A percentile compares a stretch with the other conserved stretches of the same genome.
phyloP scores from a whole-genome alignment of 495 filamentous ascomycete species.

The Penicillium alfredii region DNA sequence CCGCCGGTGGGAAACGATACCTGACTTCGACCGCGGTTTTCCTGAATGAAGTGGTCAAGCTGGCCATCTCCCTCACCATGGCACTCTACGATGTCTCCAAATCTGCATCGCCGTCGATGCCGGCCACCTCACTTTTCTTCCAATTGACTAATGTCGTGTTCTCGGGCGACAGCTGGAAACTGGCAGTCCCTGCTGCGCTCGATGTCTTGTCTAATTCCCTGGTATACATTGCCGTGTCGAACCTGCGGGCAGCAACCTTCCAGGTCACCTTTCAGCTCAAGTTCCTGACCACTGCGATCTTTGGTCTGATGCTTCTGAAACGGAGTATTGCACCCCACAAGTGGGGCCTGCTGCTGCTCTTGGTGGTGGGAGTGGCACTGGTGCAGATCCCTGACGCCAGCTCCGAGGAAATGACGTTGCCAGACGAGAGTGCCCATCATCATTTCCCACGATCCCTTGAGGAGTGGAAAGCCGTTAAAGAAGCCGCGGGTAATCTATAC shows the following conservation, averaged over 20 bases:
- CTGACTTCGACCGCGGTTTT: slow-evolving; percentile 92
- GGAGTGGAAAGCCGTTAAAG: slow-evolving; percentile 44
- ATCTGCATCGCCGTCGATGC: slow-evolving; percentile 65
- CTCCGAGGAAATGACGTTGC: slow-evolving; percentile 43
- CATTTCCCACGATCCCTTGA: slow-evolving; percentile 69
- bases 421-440: slow-evolving; percentile 46
- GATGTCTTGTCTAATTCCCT: slow-evolving; percentile 89
- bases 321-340: slow-evolving; percentile 61
- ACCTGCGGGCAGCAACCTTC: slow-evolving; percentile 85
- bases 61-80: slow-evolving; percentile 77
- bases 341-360: slow-evolving; percentile 74
- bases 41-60: slow-evolving; percentile 87
- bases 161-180: slow-evolving; percentile 91
- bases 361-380: slow-evolving; percentile 79
- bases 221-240: slow-evolving; percentile 87
- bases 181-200: slow-evolving; percentile 81
- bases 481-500: slow-evolving; percentile 41
- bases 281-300: slow-evolving; percentile 86
- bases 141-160: slow-evolving; percentile 78
- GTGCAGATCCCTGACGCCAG: slow-evolving; percentile 66
- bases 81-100: slow-evolving; percentile 80
- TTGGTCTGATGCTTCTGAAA: slow-evolving; percentile 70
- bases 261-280: slow-evolving; percentile 92
- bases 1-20: slow-evolving; percentile 75
- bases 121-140: slow-evolving; percentile 71